A percentile compares a stretch with the other conserved stretches of the same genome.
Conservation (phyloP, 2,329 filamentous ascomycete genomes). For the Colletotrichum karsti region DNA sequence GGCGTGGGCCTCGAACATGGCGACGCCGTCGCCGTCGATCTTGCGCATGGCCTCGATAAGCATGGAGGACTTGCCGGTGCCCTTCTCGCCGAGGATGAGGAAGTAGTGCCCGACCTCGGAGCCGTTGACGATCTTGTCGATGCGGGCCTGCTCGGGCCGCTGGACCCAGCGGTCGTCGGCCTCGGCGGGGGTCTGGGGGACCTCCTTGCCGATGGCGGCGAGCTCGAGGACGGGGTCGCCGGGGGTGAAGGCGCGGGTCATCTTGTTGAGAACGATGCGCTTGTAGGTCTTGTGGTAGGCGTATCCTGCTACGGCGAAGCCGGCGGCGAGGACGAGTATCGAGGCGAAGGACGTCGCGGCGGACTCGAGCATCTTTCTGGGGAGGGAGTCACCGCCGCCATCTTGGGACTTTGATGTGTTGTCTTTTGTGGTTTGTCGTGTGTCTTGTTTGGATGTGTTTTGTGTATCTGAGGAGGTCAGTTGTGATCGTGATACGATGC, state of each 20-base stretch:
- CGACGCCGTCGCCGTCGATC: constrained; percentile 85
- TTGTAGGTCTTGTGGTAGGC: constrained; percentile 89
- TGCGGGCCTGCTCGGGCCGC: constrained; percentile 81
- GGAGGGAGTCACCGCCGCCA: constrained; percentile 42
- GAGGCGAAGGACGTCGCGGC: constrained; percentile 81
- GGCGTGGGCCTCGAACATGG: constrained; percentile 96
- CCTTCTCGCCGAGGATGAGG: constrained; percentile 92
- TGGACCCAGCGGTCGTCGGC: constrained; percentile 78
- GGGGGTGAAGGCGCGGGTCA: constrained; percentile 88
- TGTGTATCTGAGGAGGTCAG: constrained; percentile 17
- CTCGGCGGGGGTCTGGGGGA: constrained; percentile 51
- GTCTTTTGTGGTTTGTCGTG: background rate
- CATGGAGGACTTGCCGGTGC: constrained; percentile 97
- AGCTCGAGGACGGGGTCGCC: constrained; percentile 90
- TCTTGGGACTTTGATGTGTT: background rate
- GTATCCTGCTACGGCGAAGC: constrained; percentile 74
- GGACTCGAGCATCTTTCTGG: constrained; percentile 74
- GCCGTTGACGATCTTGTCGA: constrained; percentile 86
- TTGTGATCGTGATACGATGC: background rate
- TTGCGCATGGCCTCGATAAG: constrained; percentile 94
- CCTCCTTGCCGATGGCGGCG: constrained; percentile 71
- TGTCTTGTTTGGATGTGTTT: background rate
- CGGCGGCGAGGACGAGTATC: constrained; percentile 74
- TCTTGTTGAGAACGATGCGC: constrained; percentile 88
- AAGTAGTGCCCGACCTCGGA: constrained; percentile 83